Conservation (phyloP, 345 rosid species). For the Lumnitzera racemosa region DNA sequence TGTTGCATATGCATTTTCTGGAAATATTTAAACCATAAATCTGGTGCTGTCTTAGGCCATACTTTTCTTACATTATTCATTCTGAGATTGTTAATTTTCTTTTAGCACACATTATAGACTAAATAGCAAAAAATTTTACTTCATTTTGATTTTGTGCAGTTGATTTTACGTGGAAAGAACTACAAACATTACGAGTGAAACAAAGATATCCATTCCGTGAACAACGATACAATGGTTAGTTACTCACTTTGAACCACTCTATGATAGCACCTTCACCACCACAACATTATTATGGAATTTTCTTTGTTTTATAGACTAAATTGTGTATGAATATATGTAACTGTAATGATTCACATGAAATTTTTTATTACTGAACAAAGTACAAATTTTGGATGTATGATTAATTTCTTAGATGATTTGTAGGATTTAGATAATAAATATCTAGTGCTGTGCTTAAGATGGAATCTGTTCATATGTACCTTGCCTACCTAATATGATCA, state of each 20-base stretch:
- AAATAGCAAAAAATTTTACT: neutral
- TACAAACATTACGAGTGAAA: slow-evolving; percentile 62
- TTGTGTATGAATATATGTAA: too few relatives aligned
- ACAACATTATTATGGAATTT: neutral
- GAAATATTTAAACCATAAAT: too few relatives aligned
- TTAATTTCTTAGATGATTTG: too few relatives aligned
- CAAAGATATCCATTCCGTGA: slow-evolving; percentile 80
- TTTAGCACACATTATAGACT: neutral
- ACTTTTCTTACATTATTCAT: too few relatives aligned
- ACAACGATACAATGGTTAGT: slow-evolving; percentile 80
- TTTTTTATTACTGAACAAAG: too few relatives aligned
- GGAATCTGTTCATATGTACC: neutral
- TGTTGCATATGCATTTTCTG: too few relatives aligned
- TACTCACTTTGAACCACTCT: slow-evolving; percentile 1
- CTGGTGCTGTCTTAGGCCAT: too few relatives aligned
- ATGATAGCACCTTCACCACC: neutral
- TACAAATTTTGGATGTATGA: too few relatives aligned
- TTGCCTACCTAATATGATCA: neutral
- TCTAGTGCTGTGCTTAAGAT: too few relatives aligned
- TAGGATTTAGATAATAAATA: too few relatives aligned
- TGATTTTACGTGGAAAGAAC: slow-evolving; percentile 75
- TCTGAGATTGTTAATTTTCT: neutral
- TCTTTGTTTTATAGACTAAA: neutral
- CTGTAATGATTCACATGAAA: too few relatives aligned
- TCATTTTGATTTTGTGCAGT: slow-evolving; percentile 30